phyloP scores from a whole-genome alignment of 2,329 filamentous ascomycete genomes.

The Aspergillus transmontanensis region DNA sequence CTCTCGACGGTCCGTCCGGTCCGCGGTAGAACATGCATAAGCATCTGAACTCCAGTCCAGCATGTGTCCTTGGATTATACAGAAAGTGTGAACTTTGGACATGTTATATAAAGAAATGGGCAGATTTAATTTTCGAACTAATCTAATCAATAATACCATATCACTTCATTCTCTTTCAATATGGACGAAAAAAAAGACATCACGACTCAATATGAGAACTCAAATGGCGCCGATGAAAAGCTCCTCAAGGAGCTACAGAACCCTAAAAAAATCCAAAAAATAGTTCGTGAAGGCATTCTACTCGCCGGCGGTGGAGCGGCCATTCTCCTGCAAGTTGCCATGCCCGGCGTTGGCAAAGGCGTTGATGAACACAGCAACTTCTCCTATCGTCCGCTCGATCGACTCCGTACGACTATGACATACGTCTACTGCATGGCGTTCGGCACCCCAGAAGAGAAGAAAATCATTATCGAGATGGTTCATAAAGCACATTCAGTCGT shows the following conservation, averaged over 20 bases:
- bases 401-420: slow-evolving; percentile 1
- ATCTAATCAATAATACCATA: neutral
- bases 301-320: slow-evolving; percentile 3
- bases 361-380: slow-evolving; percentile 13
- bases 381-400: slow-evolving; percentile 5
- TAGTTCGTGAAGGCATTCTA: slow-evolving; percentile 7
- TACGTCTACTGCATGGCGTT: slow-evolving; percentile 12
- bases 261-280: neutral
- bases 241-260: neutral
- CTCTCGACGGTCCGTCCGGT: neutral
- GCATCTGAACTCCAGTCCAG: neutral
- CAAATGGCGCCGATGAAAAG: neutral
- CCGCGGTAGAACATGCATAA: neutral
- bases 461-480: slow-evolving; percentile 3
- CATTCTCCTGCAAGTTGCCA: slow-evolving; percentile 13
- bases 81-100: neutral
- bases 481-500: slow-evolving; percentile 3
- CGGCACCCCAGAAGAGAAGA: slow-evolving; percentile 7
- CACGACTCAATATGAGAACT: neutral
- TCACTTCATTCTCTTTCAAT: neutral
- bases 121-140: neutral
- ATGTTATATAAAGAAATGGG: neutral
- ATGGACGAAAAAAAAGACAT: neutral
- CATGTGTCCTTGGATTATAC: neutral
- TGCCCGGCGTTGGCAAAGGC: slow-evolving; percentile 9